These are phyloP conservation scores for Pseudoturritis turrita DNA, from an alignment of 345 rosid species.

Conservation along the genomic window DNA sequence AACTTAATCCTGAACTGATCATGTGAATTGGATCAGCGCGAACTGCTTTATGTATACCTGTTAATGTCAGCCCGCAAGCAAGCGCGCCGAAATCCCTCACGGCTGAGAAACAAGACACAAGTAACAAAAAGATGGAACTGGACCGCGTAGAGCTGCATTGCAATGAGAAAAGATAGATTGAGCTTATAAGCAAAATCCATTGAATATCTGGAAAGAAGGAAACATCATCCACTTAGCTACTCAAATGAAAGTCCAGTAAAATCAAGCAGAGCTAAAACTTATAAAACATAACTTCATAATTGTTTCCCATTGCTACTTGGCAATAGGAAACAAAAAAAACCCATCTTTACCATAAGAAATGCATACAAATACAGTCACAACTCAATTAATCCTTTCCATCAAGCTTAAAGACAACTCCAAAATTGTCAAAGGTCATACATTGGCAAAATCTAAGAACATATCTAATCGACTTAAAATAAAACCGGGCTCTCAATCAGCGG, in stretches of 20 bases:
- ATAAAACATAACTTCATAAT: background rate
- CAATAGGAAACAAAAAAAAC: no score
- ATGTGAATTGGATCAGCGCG: background rate
- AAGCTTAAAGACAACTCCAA: background rate
- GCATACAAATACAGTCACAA: background rate
- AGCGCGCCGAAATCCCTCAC: conserved; percentile 93
- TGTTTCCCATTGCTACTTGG: no score
- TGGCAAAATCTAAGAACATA: background rate
- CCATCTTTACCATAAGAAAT: background rate
- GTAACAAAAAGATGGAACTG: conserved; percentile 88
- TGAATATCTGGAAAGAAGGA: background rate
- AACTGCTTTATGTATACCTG: conserved; percentile 34
- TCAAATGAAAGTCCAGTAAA: background rate
- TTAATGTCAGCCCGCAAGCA: conserved; percentile 79
- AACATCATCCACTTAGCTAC: background rate
- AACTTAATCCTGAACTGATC: background rate
- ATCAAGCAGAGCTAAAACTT: background rate
- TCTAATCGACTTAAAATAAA: background rate
- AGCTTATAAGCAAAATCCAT: background rate
- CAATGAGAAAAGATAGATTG: background rate
- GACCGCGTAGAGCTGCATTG: conserved; percentile 71
- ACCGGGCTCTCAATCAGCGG: background rate
- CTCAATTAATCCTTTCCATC: background rate
- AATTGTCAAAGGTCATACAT: background rate
- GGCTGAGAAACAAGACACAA: conserved; percentile 81